Percentiles rank a stretch among this genome's conserved stretches.
These are phyloP conservation scores for Diplodia seriata DNA, from an alignment of 2,329 filamentous ascomycete genomes.

Conservation along the genomic window DNA sequence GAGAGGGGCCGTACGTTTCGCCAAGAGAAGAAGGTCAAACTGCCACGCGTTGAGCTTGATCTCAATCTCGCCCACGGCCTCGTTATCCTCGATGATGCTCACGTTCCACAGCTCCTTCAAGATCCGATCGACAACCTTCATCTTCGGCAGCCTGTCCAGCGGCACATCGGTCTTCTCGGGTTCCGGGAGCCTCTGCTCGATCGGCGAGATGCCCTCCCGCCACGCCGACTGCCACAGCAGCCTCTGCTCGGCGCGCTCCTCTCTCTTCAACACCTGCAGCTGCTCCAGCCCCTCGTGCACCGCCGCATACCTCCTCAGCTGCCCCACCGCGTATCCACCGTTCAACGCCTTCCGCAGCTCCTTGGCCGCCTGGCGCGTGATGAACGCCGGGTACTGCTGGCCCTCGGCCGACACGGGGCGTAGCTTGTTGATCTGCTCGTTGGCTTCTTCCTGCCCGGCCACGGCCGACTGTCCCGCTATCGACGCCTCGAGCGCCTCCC, in stretches of 20 bases:
- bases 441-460: slow-evolving; percentile 42
- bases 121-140: slow-evolving; percentile 44
- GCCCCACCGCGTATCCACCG: slow-evolving; percentile 41
- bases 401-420: slow-evolving; percentile 38
- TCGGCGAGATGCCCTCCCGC: slow-evolving; percentile 8
- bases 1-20: slow-evolving; percentile 9
- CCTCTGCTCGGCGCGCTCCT: background rate
- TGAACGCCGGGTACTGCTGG: slow-evolving; percentile 35
- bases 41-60: slow-evolving; percentile 46
- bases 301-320: slow-evolving; percentile 43
- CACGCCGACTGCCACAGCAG: slow-evolving; percentile 9
- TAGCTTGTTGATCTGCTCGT: slow-evolving; percentile 43
- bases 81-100: slow-evolving; percentile 45
- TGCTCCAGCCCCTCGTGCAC: background rate
- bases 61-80: slow-evolving; percentile 46
- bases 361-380: slow-evolving; percentile 40
- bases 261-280: slow-evolving; percentile 9
- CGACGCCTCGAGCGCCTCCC: slow-evolving; percentile 30
- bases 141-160: slow-evolving; percentile 37
- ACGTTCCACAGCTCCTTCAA: slow-evolving; percentile 45
- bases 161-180: background rate
- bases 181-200: slow-evolving; percentile 15
- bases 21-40: slow-evolving; percentile 40
- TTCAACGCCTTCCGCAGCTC: slow-evolving; percentile 40
- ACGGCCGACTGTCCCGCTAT: slow-evolving; percentile 40